Percentiles rank a stretch among this genome's conserved stretches.
phyloP scores from a whole-genome alignment of 345 rosid genomes.

The Brassica nigra region DNA sequence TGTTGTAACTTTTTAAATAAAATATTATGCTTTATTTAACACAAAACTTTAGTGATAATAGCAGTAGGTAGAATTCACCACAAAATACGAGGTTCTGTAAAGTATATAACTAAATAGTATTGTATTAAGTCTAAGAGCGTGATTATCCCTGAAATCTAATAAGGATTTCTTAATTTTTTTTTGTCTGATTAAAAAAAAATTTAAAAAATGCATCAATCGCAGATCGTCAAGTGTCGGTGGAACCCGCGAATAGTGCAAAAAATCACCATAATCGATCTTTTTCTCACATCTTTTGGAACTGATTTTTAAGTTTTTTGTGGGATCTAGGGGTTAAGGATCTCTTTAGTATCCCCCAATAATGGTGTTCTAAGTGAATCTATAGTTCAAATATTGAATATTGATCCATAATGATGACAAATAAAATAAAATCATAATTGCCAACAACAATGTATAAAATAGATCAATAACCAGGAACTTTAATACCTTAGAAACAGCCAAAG shows the following conservation, averaged over 20 bases:
- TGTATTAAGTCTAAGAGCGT: background rate
- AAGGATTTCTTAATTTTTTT: too few species aligned
- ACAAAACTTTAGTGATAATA: background rate
- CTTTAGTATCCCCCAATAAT: too few species aligned
- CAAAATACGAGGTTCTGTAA: constrained; percentile 24
- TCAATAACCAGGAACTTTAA: background rate
- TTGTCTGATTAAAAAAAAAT: too few species aligned
- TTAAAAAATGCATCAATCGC: too few species aligned
- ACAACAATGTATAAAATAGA: background rate
- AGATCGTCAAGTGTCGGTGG: too few species aligned
- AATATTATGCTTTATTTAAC: too few species aligned
- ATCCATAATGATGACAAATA: background rate
- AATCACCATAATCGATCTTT: too few species aligned
- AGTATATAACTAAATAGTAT: background rate
- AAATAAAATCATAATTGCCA: background rate
- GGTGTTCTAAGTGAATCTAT: background rate
- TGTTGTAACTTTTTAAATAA: background rate
- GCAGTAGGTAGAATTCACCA: background rate
- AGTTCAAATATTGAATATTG: background rate
- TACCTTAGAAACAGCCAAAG: background rate
- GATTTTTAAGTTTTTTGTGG: too few species aligned
- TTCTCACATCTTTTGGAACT: too few species aligned
- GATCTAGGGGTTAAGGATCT: too few species aligned
- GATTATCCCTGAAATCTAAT: too few species aligned
- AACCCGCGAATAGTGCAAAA: too few species aligned